These are phyloP conservation scores for Coelastrella sp. DNA, from an alignment of 139 green algal species.

Conservation along the genomic window DNA sequence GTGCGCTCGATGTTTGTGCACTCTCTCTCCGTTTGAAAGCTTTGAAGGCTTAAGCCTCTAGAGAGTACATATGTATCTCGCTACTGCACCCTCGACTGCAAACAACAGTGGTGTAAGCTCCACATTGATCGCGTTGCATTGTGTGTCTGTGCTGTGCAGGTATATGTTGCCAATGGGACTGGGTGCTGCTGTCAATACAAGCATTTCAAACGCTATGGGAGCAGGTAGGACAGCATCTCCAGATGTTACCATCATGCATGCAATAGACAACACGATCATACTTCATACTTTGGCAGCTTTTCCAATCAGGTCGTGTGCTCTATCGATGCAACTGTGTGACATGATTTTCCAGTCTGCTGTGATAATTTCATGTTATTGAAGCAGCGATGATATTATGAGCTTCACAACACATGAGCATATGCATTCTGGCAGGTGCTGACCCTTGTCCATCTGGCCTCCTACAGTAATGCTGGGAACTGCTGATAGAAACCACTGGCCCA, in stretches of 20 bases:
- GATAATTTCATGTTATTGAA: too few relatives aligned
- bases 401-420: too few relatives aligned
- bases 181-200: constrained; percentile 60
- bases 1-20: neutral
- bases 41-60: too few relatives aligned
- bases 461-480: too few relatives aligned
- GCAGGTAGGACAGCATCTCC: constrained; percentile 35
- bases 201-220: constrained; percentile 64
- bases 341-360: too few relatives aligned
- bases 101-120: neutral
- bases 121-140: neutral
- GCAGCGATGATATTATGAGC: too few relatives aligned
- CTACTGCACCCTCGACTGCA: neutral
- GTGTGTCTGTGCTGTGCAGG: neutral
- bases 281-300: too few relatives aligned
- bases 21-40: neutral
- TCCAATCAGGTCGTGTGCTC: too few relatives aligned
- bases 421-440: too few relatives aligned
- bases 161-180: constrained; percentile 71
- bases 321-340: too few relatives aligned
- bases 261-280: neutral
- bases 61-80: neutral
- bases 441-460: too few relatives aligned
- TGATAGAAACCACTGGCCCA: too few relatives aligned
- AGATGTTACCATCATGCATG: neutral